phyloP scores from a whole-genome alignment of 495 filamentous ascomycete genomes.

The Aspergillus conjunctus region DNA sequence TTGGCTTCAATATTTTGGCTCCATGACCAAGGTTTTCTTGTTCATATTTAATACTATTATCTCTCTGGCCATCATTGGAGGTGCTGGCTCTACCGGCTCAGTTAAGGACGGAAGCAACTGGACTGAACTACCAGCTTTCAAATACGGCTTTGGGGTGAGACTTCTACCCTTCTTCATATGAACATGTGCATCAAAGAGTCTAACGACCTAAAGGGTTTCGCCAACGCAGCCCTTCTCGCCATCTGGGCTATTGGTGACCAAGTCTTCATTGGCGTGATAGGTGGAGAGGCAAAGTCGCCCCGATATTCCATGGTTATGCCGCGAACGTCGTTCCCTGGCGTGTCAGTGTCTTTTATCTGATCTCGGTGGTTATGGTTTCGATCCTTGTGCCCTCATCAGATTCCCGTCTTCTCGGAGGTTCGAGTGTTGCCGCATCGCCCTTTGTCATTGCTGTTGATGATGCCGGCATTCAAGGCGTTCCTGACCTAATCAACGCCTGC shows the following conservation, averaged over 20 bases:
- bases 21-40: constrained; percentile 15
- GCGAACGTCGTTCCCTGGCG: constrained; percentile 32
- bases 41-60: constrained; percentile 17
- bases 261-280: constrained; percentile 31
- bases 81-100: constrained; percentile 29
- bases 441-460: constrained; percentile 19
- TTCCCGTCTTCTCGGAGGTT: constrained; percentile 11
- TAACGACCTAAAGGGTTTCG: constrained; percentile 28
- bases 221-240: constrained; percentile 31
- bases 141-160: constrained; percentile 31
- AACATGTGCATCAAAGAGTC: background rate
- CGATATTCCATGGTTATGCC: constrained; percentile 35
- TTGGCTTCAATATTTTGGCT: constrained; percentile 17
- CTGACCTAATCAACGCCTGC: constrained; percentile 16
- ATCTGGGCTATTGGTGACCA: constrained; percentile 34
- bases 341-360: constrained; percentile 21
- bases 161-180: background rate
- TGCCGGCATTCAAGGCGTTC: constrained; percentile 15
- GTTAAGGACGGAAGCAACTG: constrained; percentile 32
- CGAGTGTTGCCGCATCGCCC: constrained; percentile 13
- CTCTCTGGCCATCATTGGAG: constrained; percentile 16
- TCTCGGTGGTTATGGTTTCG: constrained; percentile 11
- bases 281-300: constrained; percentile 31
- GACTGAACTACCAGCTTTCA: constrained; percentile 29
- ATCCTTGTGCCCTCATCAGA: constrained; percentile 16